Conservation (phyloP, 257 asterid species). For the Penstemon eatonii region DNA sequence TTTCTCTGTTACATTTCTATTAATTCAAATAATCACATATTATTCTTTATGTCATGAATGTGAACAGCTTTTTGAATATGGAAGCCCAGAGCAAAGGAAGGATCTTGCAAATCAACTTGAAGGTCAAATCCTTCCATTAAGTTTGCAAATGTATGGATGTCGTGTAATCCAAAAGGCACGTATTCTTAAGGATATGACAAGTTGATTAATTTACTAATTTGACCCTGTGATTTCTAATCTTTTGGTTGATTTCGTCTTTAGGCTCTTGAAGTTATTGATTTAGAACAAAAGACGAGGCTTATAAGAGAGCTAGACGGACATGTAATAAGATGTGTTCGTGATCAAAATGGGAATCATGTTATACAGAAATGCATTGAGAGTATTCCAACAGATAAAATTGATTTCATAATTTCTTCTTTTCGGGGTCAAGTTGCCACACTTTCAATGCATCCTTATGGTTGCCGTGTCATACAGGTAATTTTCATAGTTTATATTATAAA, state of each 20-base stretch:
- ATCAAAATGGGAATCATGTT: conserved; percentile 69
- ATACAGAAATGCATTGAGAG: conserved; percentile 74
- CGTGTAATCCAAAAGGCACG: conserved; percentile 70
- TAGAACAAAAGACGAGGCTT: conserved; percentile 50
- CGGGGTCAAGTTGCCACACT: conserved; percentile 65
- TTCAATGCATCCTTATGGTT: conserved; percentile 80
- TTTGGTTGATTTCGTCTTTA: conserved; percentile 25
- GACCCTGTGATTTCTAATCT: neutral
- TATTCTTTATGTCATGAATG: conserved; percentile 14
- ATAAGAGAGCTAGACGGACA: conserved; percentile 59
- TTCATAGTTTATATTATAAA: conserved; percentile 10
- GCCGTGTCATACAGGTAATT: conserved; percentile 71
- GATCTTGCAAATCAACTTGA: conserved; percentile 51
- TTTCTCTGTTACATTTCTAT: conserved; percentile 2
- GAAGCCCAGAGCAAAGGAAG: conserved; percentile 49
- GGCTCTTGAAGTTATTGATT: conserved; percentile 59
- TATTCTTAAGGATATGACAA: neutral
- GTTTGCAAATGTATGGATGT: conserved; percentile 72
- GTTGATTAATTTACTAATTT: no score
- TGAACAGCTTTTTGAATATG: conserved; percentile 55
- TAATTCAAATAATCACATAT: neutral
- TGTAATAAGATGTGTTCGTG: conserved; percentile 53
- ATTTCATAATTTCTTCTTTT: conserved; percentile 54
- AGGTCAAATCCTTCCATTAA: conserved; percentile 51
- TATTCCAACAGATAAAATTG: conserved; percentile 49